A percentile compares a stretch with the other conserved stretches of the same genome.
These are phyloP conservation scores for Suhomyces panamericanus DNA, from an alignment of 1,139 yeast species.

Conservation along the genomic window DNA sequence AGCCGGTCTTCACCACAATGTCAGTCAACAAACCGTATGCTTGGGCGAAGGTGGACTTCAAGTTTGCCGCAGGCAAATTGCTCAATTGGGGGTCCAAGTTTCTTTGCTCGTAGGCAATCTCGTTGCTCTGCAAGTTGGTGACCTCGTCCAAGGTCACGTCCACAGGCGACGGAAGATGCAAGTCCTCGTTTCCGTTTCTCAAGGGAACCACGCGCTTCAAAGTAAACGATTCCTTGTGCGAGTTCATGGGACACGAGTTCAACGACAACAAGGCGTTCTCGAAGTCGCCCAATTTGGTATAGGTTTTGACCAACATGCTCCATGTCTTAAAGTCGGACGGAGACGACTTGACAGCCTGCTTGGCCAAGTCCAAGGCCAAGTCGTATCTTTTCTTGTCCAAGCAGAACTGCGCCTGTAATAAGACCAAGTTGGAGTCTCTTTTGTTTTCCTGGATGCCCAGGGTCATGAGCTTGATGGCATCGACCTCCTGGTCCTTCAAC, in stretches of 20 bases:
- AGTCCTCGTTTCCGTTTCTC: constrained; percentile 50
- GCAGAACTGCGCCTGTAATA: constrained; percentile 73
- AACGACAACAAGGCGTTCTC: constrained; percentile 77
- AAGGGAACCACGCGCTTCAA: constrained; percentile 62
- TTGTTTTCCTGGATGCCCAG: constrained; percentile 57
- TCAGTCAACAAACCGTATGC: constrained; percentile 81
- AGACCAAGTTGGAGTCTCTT: constrained; percentile 59
- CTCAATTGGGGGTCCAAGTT: constrained; percentile 67
- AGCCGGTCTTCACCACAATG: constrained; percentile 71
- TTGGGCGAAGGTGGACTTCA: constrained; percentile 75
- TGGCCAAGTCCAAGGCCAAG: constrained; percentile 72
- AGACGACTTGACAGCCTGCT: constrained; percentile 72
- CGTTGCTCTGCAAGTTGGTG: constrained; percentile 54
- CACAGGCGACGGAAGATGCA: constrained; percentile 73
- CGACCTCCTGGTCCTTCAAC: constrained; percentile 70
- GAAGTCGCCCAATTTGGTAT: constrained; percentile 68
- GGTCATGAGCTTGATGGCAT: constrained; percentile 69
- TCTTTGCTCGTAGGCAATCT: constrained; percentile 51
- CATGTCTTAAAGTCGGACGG: constrained; percentile 87
- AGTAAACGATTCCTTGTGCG: constrained; percentile 60
- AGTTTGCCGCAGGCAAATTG: constrained; percentile 72
- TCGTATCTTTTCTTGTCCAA: constrained; percentile 64
- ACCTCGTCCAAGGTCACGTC: constrained; percentile 74
- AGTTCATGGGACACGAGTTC: constrained; percentile 91
- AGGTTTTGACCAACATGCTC: constrained; percentile 72